Conservation (phyloP, 495 filamentous ascomycete genomes). For the Jackrogersella multiformis region DNA sequence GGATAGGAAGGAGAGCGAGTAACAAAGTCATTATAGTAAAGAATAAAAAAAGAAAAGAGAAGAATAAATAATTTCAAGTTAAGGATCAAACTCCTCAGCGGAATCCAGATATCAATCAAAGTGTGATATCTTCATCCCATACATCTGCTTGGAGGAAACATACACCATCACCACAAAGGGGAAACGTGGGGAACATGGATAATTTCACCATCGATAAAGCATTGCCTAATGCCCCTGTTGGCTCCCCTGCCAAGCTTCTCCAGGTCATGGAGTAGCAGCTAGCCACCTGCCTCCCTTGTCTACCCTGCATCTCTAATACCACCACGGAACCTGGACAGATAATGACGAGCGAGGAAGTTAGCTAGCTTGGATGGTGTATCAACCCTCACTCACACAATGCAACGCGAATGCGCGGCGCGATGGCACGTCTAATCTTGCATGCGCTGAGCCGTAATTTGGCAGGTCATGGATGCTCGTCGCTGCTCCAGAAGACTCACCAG, state of each 20-base stretch:
- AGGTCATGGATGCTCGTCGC: conserved; percentile 2
- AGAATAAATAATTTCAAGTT: no score
- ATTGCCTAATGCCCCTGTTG: conserved; percentile 23
- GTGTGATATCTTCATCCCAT: neutral
- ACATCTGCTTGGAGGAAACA: neutral
- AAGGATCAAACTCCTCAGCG: neutral
- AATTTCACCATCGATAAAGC: conserved; percentile 35
- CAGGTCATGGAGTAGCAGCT: conserved; percentile 31
- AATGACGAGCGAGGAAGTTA: conserved; percentile 7
- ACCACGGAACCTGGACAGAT: conserved; percentile 35
- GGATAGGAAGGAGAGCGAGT: neutral
- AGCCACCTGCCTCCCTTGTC: conserved; percentile 27
- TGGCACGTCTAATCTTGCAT: conserved; percentile 41
- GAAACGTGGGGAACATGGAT: conserved; percentile 10
- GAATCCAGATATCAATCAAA: conserved; percentile 6
- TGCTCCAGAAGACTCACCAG: conserved; percentile 8
- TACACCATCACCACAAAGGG: neutral
- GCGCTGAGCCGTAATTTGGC: conserved; percentile 20
- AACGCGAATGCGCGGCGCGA: conserved; percentile 27
- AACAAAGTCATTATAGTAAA: neutral
- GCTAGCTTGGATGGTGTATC: conserved; percentile 19
- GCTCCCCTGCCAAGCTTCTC: conserved; percentile 43
- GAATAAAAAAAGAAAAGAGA: neutral
- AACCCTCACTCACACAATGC: conserved; percentile 28
- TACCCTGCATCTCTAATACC: conserved; percentile 30